Evolutionary conservation across 108 stramenopile species (phyloP).

Genomic region (Parietichytrium sp.): DNA sequence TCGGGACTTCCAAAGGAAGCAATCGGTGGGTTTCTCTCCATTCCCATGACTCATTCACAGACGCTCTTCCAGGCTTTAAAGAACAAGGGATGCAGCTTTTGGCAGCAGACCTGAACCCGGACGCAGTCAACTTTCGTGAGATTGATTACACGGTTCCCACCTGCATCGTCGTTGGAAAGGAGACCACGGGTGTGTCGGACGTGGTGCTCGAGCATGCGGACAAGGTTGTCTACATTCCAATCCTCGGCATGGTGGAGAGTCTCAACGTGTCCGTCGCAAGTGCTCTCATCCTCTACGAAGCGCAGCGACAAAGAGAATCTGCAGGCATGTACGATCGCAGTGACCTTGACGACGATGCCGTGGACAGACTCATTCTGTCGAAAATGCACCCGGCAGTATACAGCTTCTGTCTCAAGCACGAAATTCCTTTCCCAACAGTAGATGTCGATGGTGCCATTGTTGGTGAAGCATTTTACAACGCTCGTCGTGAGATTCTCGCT

Average conservation of each 20-base stretch:
- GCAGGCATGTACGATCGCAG: constrained; percentile 36
- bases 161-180: background rate
- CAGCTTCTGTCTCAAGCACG: too few species aligned
- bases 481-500: too few species aligned
- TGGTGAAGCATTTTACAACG: too few species aligned
- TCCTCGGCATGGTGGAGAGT: constrained; percentile 20
- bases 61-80: background rate
- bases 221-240: background rate
- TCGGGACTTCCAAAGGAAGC: background rate
- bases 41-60: background rate
- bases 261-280: constrained; percentile 20
- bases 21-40: background rate
- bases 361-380: too few species aligned
- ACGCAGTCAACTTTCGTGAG: background rate
- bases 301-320: constrained; percentile 9
- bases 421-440: too few species aligned
- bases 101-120: constrained; percentile 11
- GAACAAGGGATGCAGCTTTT: background rate
- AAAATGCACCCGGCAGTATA: too few species aligned
- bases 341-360: too few species aligned
- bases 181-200: background rate
- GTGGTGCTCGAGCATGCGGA: background rate
- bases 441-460: too few species aligned
- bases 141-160: constrained; percentile 26
- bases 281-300: constrained; percentile 20